Base-by-base conservation (phyloP, 179 eudicot genomes). In the Monotropa hypopitys region DNA sequence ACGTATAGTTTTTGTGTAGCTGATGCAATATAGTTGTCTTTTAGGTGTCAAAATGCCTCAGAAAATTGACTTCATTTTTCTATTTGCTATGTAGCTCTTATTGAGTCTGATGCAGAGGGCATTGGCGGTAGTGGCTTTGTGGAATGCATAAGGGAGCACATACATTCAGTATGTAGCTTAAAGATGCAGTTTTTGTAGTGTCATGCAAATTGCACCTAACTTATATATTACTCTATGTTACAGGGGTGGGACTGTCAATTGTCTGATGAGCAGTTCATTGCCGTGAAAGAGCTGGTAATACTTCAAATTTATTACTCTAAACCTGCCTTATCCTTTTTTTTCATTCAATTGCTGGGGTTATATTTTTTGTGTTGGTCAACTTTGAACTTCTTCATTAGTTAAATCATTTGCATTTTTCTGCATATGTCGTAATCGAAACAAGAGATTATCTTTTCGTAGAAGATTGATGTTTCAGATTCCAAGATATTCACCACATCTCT, bases 51-150 rank as follows among this genome's bases (percentile, higher is more conserved):
- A 56, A 67, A 80, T 10, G 40, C 71, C 50, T 73, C 12, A 13
- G 53, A 18, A 20, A 47, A 61, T 69, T 76, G 13, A 35, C 59
- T 33, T 62, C 5, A 18, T 56, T 40, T 72, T 18, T 63, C 63
- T 77, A 43, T 82, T 77, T 32, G 6, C 68, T 59, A 74, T 85
- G 86, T 93, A 94, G 99, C 99, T 87, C 86, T 95, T 75, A 95
- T 95, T 57, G 99, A 95, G 84, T 91, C 97, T 77, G 99, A 95
- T 83, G 98, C 99, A 66, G 99, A 95, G 85, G 99, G 99, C 72
- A 93, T 95, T 81, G 99, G 99, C 57, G 99, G 99, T 30, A 95
- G 99, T 83, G 99, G 99, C 45, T 95, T 95, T 84, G 96, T 93
- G 77, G 99, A 95, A 85, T 95, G 99, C 81, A 95, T 95, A 82